A percentile compares a stretch with the other conserved stretches of the same genome.
Evolutionary conservation across 148 eudicot genomes (phyloP).

Genomic region (Amaranthus palmeri): DNA sequence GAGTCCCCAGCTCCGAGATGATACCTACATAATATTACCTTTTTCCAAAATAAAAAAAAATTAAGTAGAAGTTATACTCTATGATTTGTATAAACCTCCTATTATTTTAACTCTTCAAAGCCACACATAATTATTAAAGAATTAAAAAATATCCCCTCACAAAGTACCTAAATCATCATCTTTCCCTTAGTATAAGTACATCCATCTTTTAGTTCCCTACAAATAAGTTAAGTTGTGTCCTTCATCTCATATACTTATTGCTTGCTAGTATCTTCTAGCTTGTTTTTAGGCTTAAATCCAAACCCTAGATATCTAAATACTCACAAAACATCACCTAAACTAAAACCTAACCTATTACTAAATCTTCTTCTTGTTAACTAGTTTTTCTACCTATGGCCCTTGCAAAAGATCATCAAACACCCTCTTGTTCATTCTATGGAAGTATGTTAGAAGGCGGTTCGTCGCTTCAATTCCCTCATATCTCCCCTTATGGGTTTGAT

Average conservation of each 20-base stretch:
- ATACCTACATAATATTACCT: too few species aligned
- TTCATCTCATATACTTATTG: background rate
- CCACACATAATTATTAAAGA: slow-evolving; percentile 12
- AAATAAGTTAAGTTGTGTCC: slow-evolving; percentile 11
- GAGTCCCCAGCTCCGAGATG: too few species aligned
- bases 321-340: slow-evolving; percentile 3
- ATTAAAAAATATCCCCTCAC: background rate
- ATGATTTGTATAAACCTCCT: background rate
- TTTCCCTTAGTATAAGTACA: slow-evolving; percentile 23
- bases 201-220: slow-evolving; percentile 12
- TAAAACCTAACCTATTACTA: background rate
- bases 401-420: slow-evolving; percentile 44
- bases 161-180: slow-evolving; percentile 13
- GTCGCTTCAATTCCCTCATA: slow-evolving; percentile 35
- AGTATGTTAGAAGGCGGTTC: slow-evolving; percentile 32
- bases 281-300: slow-evolving; percentile 16
- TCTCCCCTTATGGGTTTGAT: slow-evolving; percentile 30
- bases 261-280: background rate
- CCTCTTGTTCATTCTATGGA: slow-evolving; percentile 34
- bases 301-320: slow-evolving; percentile 14
- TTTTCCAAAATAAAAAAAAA: slow-evolving; percentile 15
- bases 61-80: background rate
- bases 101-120: slow-evolving; percentile 15
- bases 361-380: background rate
- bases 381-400: slow-evolving; percentile 46